phyloP scores from a whole-genome alignment of 1,284 basidiomycete genomes.

The Wolfiporia cocos region DNA sequence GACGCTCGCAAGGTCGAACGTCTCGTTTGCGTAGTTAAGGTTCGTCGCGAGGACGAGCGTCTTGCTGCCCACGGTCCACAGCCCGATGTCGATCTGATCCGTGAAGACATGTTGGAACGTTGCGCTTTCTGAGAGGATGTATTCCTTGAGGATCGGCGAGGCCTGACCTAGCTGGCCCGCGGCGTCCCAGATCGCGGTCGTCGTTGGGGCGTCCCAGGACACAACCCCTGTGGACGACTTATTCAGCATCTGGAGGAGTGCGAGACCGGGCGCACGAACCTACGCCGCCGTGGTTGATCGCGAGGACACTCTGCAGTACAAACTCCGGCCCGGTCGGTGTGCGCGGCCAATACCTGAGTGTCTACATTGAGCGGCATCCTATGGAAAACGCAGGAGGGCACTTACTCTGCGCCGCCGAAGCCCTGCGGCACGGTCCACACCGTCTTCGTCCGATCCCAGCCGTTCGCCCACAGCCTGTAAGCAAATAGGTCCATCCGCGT shows the following conservation, averaged over 20 bases:
- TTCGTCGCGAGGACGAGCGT: constrained; percentile 38
- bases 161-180: constrained; percentile 47
- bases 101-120: constrained; percentile 22
- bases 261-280: constrained; percentile 26
- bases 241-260: neutral
- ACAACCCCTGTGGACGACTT: constrained; percentile 41
- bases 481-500: constrained; percentile 57
- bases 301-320: constrained; percentile 55
- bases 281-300: constrained; percentile 65
- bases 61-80: constrained; percentile 28
- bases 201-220: constrained; percentile 64
- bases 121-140: constrained; percentile 30
- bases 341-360: constrained; percentile 58
- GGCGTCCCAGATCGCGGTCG: constrained; percentile 50
- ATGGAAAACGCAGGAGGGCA: constrained; percentile 2
- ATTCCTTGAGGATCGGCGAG: constrained; percentile 32
- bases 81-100: constrained; percentile 31
- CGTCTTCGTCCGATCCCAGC: constrained; percentile 57
- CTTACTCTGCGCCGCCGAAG: constrained; percentile 58
- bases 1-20: constrained; percentile 16
- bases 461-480: constrained; percentile 48
- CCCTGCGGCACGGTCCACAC: constrained; percentile 77
- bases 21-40: constrained; percentile 29
- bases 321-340: constrained; percentile 65
- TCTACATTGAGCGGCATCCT: neutral